A percentile compares a stretch with the other conserved stretches of the same genome.
These are phyloP conservation scores for Fusarium brachygibbosum DNA, from an alignment of 2,329 filamentous ascomycete genomes.

Conservation along the genomic window DNA sequence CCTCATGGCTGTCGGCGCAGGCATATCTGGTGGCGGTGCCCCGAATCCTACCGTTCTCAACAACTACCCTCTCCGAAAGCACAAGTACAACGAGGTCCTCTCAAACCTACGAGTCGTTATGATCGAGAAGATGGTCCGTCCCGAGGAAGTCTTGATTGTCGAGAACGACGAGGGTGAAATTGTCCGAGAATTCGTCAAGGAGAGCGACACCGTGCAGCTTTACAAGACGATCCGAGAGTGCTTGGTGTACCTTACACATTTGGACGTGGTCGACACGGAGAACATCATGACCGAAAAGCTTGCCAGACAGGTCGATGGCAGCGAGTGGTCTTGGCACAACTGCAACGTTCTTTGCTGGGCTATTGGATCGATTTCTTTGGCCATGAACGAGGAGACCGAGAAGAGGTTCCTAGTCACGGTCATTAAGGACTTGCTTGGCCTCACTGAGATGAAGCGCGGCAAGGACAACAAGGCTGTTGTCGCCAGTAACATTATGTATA, in stretches of 20 bases:
- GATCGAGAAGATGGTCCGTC: conserved; percentile 99
- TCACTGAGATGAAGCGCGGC: conserved; percentile 99
- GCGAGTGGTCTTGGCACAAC: conserved; percentile 99
- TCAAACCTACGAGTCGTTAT: conserved; percentile 96
- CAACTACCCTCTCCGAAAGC: conserved; percentile 94
- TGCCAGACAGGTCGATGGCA: conserved; percentile 91
- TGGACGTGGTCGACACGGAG: conserved; percentile 97
- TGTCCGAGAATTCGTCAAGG: conserved; percentile 98
- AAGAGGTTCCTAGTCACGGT: conserved; percentile 98
- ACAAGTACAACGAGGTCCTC: conserved; percentile 95
- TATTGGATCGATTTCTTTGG: conserved; percentile 97
- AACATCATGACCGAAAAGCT: conserved; percentile 99
- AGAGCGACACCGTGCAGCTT: conserved; percentile 97
- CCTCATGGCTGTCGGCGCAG: conserved; percentile 81
- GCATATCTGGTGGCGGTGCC: conserved; percentile 82
- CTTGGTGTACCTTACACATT: conserved; percentile 94
- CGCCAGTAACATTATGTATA: conserved; percentile 99
- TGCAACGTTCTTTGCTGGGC: conserved; percentile 99
- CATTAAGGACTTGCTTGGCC: conserved; percentile 95
- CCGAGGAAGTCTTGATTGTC: conserved; percentile 98
- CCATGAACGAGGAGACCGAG: conserved; percentile 99
- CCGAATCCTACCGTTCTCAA: conserved; percentile 86
- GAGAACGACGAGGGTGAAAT: conserved; percentile 99
- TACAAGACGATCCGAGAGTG: conserved; percentile 99
- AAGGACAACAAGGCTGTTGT: conserved; percentile 99